Conservation (phyloP, 805 yeast species). For the Starmerella tilneyi region DNA sequence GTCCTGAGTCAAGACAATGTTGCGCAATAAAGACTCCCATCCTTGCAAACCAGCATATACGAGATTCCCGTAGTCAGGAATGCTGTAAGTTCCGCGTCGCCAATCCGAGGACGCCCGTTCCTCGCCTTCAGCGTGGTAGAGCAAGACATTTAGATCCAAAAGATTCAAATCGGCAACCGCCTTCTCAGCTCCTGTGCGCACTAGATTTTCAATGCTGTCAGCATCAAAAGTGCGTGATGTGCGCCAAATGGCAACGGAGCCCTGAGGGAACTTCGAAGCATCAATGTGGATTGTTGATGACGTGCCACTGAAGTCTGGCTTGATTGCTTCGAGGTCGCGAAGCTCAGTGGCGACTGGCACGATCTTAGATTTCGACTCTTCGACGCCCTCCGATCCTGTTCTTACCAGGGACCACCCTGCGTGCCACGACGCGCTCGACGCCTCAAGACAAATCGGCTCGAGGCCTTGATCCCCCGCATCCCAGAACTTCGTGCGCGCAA, state of each 20-base stretch:
- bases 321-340: constrained; percentile 42
- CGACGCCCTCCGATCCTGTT: constrained; percentile 40
- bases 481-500: constrained; percentile 74
- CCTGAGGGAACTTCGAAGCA: constrained; percentile 59
- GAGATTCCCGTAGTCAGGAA: constrained; percentile 65
- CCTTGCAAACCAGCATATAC: constrained; percentile 91
- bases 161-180: constrained; percentile 55
- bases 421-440: constrained; percentile 36
- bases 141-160: constrained; percentile 60
- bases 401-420: constrained; percentile 49
- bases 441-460: constrained; percentile 29
- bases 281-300: constrained; percentile 40
- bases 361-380: constrained; percentile 35
- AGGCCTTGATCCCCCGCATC: constrained; percentile 29
- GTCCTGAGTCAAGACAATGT: constrained; percentile 57
- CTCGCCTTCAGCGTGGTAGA: constrained; percentile 75
- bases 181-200: constrained; percentile 65
- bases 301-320: constrained; percentile 36
- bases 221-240: constrained; percentile 63
- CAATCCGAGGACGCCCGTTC: constrained; percentile 76
- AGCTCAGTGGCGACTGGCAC: constrained; percentile 60
- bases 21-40: constrained; percentile 62
- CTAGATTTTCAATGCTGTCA: constrained; percentile 49
- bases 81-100: constrained; percentile 55
- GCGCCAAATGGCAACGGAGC: constrained; percentile 75